Evolutionary conservation across 2,329 filamentous ascomycete genomes (phyloP).

Genomic region (Penicillium sp.): DNA sequence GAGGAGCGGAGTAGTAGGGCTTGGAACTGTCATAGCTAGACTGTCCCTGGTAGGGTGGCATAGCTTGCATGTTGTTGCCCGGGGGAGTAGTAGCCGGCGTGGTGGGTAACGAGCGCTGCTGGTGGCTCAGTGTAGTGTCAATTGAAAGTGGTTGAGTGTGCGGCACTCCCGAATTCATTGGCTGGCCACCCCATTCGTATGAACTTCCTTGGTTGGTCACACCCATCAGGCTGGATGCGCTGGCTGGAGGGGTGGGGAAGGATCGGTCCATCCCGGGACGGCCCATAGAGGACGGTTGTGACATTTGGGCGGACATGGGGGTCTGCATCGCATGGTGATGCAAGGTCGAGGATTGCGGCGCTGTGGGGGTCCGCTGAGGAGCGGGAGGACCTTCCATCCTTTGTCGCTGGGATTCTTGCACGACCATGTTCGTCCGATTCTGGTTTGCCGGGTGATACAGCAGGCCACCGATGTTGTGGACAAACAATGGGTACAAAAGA

Average conservation of each 20-base stretch:
- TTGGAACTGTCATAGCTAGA: conserved; percentile 76
- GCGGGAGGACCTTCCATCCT: conserved; percentile 59
- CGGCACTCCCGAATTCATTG: conserved; percentile 62
- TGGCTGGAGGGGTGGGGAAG: conserved; percentile 91
- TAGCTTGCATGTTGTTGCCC: conserved; percentile 70
- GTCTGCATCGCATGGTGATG: conserved; percentile 67
- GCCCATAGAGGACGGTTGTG: conserved; percentile 63
- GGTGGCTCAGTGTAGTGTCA: conserved; percentile 74
- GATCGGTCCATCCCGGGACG: conserved; percentile 80
- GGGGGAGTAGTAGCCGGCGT: conserved; percentile 92
- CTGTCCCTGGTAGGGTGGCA: conserved; percentile 72
- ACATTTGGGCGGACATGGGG: conserved; percentile 58
- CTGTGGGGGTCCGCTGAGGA: conserved; percentile 61
- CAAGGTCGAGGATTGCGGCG: conserved; percentile 64
- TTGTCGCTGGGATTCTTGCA: conserved; percentile 77
- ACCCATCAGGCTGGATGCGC: conserved; percentile 79
- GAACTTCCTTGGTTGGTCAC: conserved; percentile 72
- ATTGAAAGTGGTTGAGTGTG: conserved; percentile 73
- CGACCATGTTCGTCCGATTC: conserved; percentile 76
- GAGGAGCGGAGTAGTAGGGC: conserved; percentile 72
- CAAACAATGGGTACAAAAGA: conserved; percentile 89
- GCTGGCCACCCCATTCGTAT: conserved; percentile 74
- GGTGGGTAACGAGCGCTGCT: conserved; percentile 80
- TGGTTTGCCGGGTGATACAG: conserved; percentile 88
- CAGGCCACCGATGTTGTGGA: conserved; percentile 92